Percentiles rank a stretch among this genome's conserved stretches.
phyloP scores from a whole-genome alignment of 768 basidiomycete genomes.

The Trametes sanguinea region DNA sequence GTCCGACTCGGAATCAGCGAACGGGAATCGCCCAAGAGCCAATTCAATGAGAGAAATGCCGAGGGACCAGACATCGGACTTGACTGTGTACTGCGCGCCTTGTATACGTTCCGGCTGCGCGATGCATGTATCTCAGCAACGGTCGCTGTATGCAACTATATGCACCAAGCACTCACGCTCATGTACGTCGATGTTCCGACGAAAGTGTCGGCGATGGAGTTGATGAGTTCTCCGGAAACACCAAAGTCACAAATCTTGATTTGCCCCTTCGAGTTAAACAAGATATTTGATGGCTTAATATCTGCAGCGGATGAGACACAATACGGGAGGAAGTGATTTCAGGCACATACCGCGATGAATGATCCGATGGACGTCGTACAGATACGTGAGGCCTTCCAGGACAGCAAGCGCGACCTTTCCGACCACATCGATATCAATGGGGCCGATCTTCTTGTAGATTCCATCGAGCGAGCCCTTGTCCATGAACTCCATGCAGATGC shows the following conservation, averaged over 20 bases:
- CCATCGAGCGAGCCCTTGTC: constrained; percentile 93
- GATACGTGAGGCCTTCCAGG: constrained; percentile 91
- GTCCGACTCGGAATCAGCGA: constrained; percentile 77
- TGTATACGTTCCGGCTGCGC: constrained; percentile 96
- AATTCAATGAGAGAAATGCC: constrained; percentile 97
- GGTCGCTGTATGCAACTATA: neutral
- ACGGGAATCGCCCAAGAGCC: constrained; percentile 95
- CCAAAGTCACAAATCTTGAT: constrained; percentile 99
- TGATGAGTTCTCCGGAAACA: constrained; percentile 97
- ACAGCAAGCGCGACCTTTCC: constrained; percentile 95
- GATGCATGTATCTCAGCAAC: constrained; percentile 9
- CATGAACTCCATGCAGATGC: constrained; percentile 98
- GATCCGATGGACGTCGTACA: constrained; percentile 96
- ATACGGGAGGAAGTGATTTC: neutral
- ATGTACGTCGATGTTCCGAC: constrained; percentile 99
- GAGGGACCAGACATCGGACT: constrained; percentile 98
- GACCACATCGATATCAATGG: constrained; percentile 91
- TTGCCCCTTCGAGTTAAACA: constrained; percentile 90
- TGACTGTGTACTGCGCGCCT: constrained; percentile 97
- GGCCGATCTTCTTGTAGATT: constrained; percentile 94
- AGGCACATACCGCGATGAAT: constrained; percentile 90
- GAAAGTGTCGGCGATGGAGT: constrained; percentile 98
- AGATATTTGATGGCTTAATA: constrained; percentile 98
- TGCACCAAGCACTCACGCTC: constrained; percentile 69
- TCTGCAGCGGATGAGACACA: constrained; percentile 50